Percentiles rank a stretch among this genome's conserved stretches.
Conservation (phyloP, 23 red algal species). For the Chondrus crispus region DNA sequence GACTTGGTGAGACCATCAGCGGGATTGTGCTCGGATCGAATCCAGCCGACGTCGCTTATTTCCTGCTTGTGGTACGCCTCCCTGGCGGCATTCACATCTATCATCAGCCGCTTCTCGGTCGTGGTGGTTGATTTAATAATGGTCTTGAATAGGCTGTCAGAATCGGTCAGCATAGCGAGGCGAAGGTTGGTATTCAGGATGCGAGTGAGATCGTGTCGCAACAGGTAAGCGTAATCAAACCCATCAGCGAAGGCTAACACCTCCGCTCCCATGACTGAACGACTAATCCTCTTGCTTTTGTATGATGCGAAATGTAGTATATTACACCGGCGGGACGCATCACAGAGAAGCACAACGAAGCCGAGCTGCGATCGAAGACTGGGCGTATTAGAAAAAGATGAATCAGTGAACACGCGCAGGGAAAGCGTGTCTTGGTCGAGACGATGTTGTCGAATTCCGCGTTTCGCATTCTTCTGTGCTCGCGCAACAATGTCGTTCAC, state of each 20-base stretch:
- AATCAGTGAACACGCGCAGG: not conserved
- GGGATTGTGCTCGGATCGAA: not conserved
- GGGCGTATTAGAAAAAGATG: not conserved
- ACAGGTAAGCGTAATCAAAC: not conserved
- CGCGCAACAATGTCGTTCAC: not conserved
- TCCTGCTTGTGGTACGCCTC: not conserved
- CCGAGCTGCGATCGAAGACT: not conserved
- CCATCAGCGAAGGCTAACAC: not conserved
- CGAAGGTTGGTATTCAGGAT: not conserved
- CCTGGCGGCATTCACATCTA: not conserved
- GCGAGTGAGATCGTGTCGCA: not conserved
- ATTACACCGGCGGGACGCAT: not conserved
- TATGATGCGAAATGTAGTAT: not conserved
- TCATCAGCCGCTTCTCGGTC: not conserved
- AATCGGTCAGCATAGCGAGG: conserved; percentile 4
- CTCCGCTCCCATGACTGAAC: not conserved
- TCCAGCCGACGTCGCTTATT: not conserved
- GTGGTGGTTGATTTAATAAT: not conserved
- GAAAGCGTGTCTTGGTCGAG: not conserved
- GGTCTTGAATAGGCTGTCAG: not conserved
- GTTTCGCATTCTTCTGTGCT: not conserved
- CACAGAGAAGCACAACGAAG: not conserved
- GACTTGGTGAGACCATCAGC: conserved; percentile 11
- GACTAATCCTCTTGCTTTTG: not conserved
- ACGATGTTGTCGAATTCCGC: not conserved